Evolutionary conservation across 2,329 filamentous ascomycete species (phyloP).

Genomic region (Curvularia verruculosa): DNA sequence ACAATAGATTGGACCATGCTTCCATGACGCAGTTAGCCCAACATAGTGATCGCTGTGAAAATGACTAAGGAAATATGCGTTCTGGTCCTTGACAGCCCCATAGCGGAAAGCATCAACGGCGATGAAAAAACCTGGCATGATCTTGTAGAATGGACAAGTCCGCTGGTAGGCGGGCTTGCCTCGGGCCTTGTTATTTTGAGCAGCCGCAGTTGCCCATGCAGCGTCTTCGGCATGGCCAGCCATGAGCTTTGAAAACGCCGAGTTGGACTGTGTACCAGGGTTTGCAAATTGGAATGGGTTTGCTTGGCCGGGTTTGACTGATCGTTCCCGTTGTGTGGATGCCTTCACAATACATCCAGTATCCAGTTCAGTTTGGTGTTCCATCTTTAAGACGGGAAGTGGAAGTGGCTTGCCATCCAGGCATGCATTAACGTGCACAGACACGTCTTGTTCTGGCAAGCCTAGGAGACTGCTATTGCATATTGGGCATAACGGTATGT

Average conservation of each 20-base stretch:
- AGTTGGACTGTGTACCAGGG: constrained; percentile 51
- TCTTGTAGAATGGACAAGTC: constrained; percentile 98
- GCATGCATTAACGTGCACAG: constrained; percentile 89
- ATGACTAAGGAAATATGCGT: constrained; percentile 95
- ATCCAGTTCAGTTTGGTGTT: constrained; percentile 15
- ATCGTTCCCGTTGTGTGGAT: constrained; percentile 69
- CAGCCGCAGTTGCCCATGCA: constrained; percentile 87
- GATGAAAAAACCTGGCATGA: constrained; percentile 89
- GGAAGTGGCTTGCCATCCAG: constrained; percentile 79
- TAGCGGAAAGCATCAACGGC: constrained; percentile 97
- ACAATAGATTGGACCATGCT: constrained; percentile 94
- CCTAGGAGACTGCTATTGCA: constrained; percentile 71
- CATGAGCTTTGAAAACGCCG: constrained; percentile 94
- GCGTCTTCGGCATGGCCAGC: constrained; percentile 85
- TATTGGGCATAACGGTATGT: constrained; percentile 69
- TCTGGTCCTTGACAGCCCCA: constrained; percentile 87
- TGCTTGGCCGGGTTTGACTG: constrained; percentile 78
- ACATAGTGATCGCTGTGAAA: constrained; percentile 99
- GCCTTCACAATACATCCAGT: constrained; percentile 51
- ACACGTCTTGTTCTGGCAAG: constrained; percentile 66
- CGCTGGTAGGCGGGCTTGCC: constrained; percentile 87
- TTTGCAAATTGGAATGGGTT: constrained; percentile 72
- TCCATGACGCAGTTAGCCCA: constrained; percentile 85
- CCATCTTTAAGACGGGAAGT: constrained; percentile 48
- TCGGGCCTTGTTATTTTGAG: constrained; percentile 75